Evolutionary conservation across 2,329 filamentous ascomycete genomes (phyloP).

Genomic region (Cordyceps sp.): DNA sequence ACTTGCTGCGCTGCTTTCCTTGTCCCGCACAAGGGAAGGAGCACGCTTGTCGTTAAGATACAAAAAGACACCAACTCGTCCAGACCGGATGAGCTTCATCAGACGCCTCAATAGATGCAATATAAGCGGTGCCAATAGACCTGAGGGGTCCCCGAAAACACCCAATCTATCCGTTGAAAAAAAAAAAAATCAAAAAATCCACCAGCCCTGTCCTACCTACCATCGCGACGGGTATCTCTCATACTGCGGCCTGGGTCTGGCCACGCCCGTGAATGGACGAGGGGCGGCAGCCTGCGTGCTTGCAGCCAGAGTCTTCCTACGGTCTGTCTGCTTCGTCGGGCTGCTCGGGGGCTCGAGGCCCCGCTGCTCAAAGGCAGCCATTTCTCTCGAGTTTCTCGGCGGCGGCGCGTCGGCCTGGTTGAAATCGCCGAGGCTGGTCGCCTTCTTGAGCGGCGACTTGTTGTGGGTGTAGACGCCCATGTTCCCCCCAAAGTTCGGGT

Average conservation of each 20-base stretch:
- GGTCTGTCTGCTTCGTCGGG: slow-evolving; percentile 20
- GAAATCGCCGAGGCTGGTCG: slow-evolving; percentile 44
- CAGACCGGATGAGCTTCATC: too few relatives aligned
- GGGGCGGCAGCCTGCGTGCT: slow-evolving; percentile 8
- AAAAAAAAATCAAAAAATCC: background rate
- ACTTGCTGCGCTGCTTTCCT: too few relatives aligned
- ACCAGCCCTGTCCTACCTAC: slow-evolving; percentile 5
- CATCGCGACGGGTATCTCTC: slow-evolving; percentile 24
- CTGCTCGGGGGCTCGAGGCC: slow-evolving; percentile 20
- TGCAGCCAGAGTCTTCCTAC: slow-evolving; percentile 10
- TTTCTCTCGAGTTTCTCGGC: slow-evolving; percentile 43
- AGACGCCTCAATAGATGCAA: too few relatives aligned
- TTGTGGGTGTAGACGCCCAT: slow-evolving; percentile 67
- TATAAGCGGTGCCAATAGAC: too few relatives aligned
- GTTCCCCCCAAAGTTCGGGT: slow-evolving; percentile 44
- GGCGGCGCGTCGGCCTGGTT: slow-evolving; percentile 23
- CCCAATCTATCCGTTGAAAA: background rate
- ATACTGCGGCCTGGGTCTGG: slow-evolving; percentile 17
- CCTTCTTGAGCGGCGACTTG: slow-evolving; percentile 70
- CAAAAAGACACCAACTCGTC: too few relatives aligned
- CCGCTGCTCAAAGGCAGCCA: slow-evolving; percentile 40
- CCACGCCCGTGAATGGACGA: slow-evolving; percentile 22
- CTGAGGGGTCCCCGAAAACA: background rate
- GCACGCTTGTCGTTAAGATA: too few relatives aligned
- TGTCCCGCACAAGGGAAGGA: too few relatives aligned